Evolutionary conservation across 2,329 filamentous ascomycete genomes (phyloP).

Genomic region (Cordyceps javanica): DNA sequence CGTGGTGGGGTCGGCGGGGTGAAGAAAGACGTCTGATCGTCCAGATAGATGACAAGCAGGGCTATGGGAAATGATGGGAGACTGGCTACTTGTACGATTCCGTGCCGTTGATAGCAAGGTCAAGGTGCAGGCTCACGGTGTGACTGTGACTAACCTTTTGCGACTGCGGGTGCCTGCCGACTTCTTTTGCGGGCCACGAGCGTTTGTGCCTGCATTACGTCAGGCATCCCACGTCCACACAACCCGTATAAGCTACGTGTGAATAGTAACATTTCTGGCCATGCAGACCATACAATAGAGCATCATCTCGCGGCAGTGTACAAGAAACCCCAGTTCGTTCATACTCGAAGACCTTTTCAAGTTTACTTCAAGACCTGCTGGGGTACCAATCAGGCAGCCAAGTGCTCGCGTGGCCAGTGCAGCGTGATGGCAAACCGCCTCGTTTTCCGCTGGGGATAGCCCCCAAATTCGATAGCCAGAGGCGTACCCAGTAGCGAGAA

Average conservation of each 20-base stretch:
- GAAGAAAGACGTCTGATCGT: neutral
- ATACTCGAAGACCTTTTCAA: neutral
- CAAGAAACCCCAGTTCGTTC: neutral
- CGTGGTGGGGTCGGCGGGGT: constrained; percentile 2
- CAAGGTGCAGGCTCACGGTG: constrained; percentile 1
- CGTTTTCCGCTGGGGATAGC: neutral
- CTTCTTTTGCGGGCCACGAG: constrained; percentile 3
- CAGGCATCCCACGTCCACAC: neutral
- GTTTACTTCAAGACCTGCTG: neutral
- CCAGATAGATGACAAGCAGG: neutral
- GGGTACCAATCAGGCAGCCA: neutral
- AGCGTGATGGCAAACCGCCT: neutral
- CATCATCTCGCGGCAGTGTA: neutral
- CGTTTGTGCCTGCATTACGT: constrained; percentile 5
- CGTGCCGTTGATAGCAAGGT: neutral
- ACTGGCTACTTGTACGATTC: neutral
- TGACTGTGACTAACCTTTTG: constrained; percentile 3
- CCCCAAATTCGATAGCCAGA: neutral
- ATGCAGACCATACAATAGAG: neutral
- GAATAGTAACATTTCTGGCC: neutral
- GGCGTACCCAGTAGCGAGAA: neutral
- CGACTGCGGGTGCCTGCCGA: neutral
- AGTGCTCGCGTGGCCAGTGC: neutral
- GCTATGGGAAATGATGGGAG: neutral
- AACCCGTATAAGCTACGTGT: neutral